Evolutionary conservation across 2,329 filamentous ascomycete species (phyloP), one percentile per base, ranked within the genome.

Genomic region (Botrytis elliptica): DNA sequence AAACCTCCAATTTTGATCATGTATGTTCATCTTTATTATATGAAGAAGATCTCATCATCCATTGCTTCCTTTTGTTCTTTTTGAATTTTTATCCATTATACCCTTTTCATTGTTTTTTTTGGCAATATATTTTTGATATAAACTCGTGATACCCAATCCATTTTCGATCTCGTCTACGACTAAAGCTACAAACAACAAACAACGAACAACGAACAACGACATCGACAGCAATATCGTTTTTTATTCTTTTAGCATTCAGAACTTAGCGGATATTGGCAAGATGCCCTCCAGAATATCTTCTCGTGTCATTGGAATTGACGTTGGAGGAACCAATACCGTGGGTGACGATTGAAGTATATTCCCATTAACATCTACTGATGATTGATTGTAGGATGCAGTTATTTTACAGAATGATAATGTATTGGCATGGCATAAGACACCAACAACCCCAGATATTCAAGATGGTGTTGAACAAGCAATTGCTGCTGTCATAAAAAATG

Each of bases 311-410:
- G 79, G 79, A 29, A 78, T 89, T 3, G 88, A 90, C 76, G 85
- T 90, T 42, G 88, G 89, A 12, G 88, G 88, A 25, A 90, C 89
- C 0, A 90, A 88, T 0, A 88, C 88, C 73, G 77, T 74, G 40
- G 18, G 70, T 68, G 38, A 20, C n/a, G 22, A 46, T 10, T 8
- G 20, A 49, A 36, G 38, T 52, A 66, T 14, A 22, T 52, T 18
- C 16, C 25, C 20, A 20, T 22, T 10, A 6, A 20, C 7, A 25
- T 14, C 25, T 33, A 40, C 66, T 75, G 65, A 75, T 46, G 33
- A n/a, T 29, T 25, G 29, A 14, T 36, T 12, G 14, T 74, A 78
- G 72, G 72, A 73, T 71, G 79, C 75, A 10, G 77, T 78, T 16
- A 75, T 79, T 40, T 73, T 80, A 22, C 79, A 79, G 59, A 73